Base-by-base conservation (phyloP, 805 yeast species). In the Candida tallmaniae region DNA sequence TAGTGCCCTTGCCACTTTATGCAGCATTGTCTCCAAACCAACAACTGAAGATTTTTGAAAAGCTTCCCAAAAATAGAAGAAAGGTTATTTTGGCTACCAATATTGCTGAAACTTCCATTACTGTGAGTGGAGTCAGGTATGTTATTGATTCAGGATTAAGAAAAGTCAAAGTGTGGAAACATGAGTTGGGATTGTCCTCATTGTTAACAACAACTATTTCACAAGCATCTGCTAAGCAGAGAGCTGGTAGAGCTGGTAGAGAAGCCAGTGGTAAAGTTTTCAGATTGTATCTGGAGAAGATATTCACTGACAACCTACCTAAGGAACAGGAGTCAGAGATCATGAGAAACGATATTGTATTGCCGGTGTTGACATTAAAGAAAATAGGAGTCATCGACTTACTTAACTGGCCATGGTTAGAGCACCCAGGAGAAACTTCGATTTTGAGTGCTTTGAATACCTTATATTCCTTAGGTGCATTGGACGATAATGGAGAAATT, bases 111-210 rank as follows among this genome's bases (percentile, higher is more conserved):
- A 67, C 73, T 0, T 65, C 71, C 23, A 67, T 67, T 33, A 67
- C 73, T 2, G 67, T 67, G 24, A 68, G 65, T 32, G 72, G 73
- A 4, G 61, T 66, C 16, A 47, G 54, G 13, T 65, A 48, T 44
- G 73, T 67, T 6, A 62, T 67, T 31, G 73, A 67, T 41, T 65
- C 70, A 1, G 73, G 73, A 1, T 66, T 90, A 31, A 72, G 97
- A 38, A 93, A 93, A 52, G 94, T 90, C 6, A 86, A 90, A 46
- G 94, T 90, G 1, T 90, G 97, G 95, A 77, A 93, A 48, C 95
- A 90, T 50, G 88, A 82, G 46, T 63, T 93, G 25, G 97, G 97
- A 0, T 70, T 93, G 22, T 90, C 96, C n/a, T 84, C 97, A 0
- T 73, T 93, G 50, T 63, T 93, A 33, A 89, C 96, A 0, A 87